phyloP scores from a whole-genome alignment of 1,284 basidiomycete genomes.

The Ceratobasidium theobromae region DNA sequence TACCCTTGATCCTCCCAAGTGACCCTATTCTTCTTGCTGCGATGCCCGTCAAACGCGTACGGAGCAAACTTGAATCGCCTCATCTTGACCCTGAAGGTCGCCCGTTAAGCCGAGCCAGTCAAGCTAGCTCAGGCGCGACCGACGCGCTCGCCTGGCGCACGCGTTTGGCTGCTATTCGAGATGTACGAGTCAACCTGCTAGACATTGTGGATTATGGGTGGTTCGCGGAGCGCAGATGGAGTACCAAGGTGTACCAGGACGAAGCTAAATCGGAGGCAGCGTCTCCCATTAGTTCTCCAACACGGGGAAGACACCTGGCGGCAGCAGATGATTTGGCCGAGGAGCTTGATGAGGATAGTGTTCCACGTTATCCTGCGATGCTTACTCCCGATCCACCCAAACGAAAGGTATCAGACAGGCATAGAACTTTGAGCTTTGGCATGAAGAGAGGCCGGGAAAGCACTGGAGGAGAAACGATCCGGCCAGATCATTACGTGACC shows the following conservation, averaged over 20 bases:
- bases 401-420: slow-evolving; percentile 12
- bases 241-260: slow-evolving; percentile 26
- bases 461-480: slow-evolving; percentile 27
- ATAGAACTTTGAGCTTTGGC: background rate
- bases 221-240: slow-evolving; percentile 27
- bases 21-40: slow-evolving; percentile 77
- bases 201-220: slow-evolving; percentile 28
- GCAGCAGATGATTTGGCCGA: background rate
- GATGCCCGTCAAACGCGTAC: slow-evolving; percentile 46
- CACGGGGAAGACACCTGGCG: too few relatives aligned
- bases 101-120: slow-evolving; percentile 22
- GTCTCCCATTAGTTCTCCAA: slow-evolving; percentile 1
- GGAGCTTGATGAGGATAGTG: slow-evolving; percentile 2
- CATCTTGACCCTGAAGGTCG: slow-evolving; percentile 24
- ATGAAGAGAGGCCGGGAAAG: slow-evolving; percentile 13
- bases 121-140: slow-evolving; percentile 26
- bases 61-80: slow-evolving; percentile 10
- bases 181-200: slow-evolving; percentile 22
- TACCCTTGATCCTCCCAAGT: slow-evolving; percentile 81
- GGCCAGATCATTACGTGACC: slow-evolving; percentile 1
- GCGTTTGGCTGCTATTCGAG: slow-evolving; percentile 5
- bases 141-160: slow-evolving; percentile 23
- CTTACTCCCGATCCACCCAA: slow-evolving; percentile 17
- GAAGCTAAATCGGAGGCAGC: slow-evolving; percentile 10
- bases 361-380: slow-evolving; percentile 7